Conservation (phyloP, 441 rosid species). For the Iberis amara region DNA sequence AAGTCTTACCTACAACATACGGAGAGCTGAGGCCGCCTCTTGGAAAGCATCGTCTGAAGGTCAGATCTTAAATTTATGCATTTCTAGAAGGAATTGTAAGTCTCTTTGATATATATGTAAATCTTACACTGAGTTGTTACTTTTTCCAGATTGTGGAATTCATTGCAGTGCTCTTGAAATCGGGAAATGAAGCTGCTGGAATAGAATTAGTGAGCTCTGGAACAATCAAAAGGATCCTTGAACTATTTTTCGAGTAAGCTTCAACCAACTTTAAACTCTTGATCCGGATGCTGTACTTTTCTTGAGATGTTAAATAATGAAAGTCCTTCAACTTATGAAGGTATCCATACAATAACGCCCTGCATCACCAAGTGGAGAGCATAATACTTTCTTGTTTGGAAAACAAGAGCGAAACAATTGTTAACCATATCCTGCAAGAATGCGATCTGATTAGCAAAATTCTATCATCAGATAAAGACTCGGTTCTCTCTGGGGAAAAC, state of each 20-base stretch:
- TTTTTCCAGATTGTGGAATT: slow-evolving; percentile 76
- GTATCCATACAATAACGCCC: slow-evolving; percentile 88
- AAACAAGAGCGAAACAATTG: slow-evolving; percentile 53
- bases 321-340: slow-evolving; percentile 40
- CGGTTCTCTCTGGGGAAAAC: slow-evolving; percentile 50
- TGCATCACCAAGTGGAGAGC: slow-evolving; percentile 96
- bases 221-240: slow-evolving; percentile 66
- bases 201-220: slow-evolving; percentile 76
- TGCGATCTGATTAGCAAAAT: slow-evolving; percentile 73
- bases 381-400: slow-evolving; percentile 78
- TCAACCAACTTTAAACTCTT: slow-evolving; percentile 4
- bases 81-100: background rate
- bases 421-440: slow-evolving; percentile 71
- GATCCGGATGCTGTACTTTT: slow-evolving; percentile 12
- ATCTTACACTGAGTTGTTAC: no score
- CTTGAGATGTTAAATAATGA: slow-evolving; percentile 3
- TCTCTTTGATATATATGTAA: background rate
- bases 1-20: slow-evolving; percentile 76
- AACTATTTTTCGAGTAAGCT: slow-evolving; percentile 87
- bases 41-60: slow-evolving; percentile 66
- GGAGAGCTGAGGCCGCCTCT: slow-evolving; percentile 95
- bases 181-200: slow-evolving; percentile 79
- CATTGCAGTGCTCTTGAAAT: slow-evolving; percentile 75
- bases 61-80: slow-evolving; percentile 18
- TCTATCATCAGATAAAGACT: slow-evolving; percentile 60